Base-by-base conservation (phyloP, 139 green algal species). In the Chlamydomonas applanata region DNA sequence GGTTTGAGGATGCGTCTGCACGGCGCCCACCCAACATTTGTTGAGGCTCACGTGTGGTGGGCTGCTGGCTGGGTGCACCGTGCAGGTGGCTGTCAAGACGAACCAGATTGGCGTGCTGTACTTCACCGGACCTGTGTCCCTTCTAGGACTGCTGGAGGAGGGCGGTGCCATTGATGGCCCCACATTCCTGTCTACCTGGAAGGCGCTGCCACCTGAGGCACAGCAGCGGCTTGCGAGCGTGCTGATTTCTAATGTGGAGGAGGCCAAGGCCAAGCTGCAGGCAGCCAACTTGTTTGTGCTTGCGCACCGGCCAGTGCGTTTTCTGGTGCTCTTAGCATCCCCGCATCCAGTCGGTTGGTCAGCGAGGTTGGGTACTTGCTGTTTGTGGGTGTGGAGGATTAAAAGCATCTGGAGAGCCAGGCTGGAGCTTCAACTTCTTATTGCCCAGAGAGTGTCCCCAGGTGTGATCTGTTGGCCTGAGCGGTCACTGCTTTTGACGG, bases 101-200 rank as follows among this genome's bases (percentile, higher is more conserved):
- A 82, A 82, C 59, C 80, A 85, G 75, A 82, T 92, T 66, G 91
- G 91, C 16, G 95, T 98, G 73, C 82, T 94, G 53, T 98, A 98
- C 82, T 93, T 97, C 67, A 80, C 80, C 5, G 92, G 96, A 75
- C 61, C 36, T 54, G 44, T 98, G 3, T 74, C 86, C 19, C 71
- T 95, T 52, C 72, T 81, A 16, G 85, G 81, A 0, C 65, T 94
- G 71, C 36, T 74, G 67, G 85, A 90, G 46, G 88, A 91, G 70
- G 29, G 35, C 17, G 88, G 88, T 29, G 40, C 60, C 60, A 82
- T 77, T 60, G 76, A 77, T 25, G 53, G 69, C 33, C 52, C 70
- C 17, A 66, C 65, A 2, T 93, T 91, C 81, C 73, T 93, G 67
- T 34, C 36, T 27, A 45, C 69, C 22, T 93, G 85, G 85, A 84